phyloP scores from a whole-genome alignment of 495 filamentous ascomycete species.

The Talaromyces ruber region DNA sequence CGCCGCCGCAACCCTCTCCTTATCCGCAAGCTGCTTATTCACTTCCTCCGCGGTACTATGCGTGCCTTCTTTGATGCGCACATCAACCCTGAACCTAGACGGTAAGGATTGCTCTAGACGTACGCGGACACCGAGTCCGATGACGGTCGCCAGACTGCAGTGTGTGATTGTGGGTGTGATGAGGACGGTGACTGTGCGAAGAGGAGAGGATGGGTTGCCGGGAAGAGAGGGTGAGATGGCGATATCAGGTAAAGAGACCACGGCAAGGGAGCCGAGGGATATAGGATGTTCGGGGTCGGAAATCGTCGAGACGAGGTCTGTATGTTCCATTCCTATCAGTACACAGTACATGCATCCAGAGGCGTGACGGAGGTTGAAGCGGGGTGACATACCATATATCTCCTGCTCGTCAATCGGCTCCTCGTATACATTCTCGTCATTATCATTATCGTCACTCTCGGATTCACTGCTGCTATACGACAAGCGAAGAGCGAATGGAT shows the following conservation, averaged over 20 bases:
- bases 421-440: slow-evolving; percentile 48
- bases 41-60: slow-evolving; percentile 91
- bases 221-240: slow-evolving; percentile 59
- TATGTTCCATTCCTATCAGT: slow-evolving; percentile 8
- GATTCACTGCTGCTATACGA: slow-evolving; percentile 10
- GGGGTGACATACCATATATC: slow-evolving; percentile 67
- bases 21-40: slow-evolving; percentile 92
- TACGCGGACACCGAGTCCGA: slow-evolving; percentile 87
- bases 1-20: slow-evolving; percentile 91
- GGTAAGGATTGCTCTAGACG: slow-evolving; percentile 85
- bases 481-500: slow-evolving; percentile 38
- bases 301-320: slow-evolving; percentile 88
- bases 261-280: slow-evolving; percentile 82
- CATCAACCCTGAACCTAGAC: slow-evolving; percentile 86
- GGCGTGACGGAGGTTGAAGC: background rate
- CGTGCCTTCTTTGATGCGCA: slow-evolving; percentile 91
- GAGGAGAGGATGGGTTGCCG: slow-evolving; percentile 29
- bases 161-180: slow-evolving; percentile 98
- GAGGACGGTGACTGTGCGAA: slow-evolving; percentile 43
- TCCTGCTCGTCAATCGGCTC: slow-evolving; percentile 95
- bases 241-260: slow-evolving; percentile 91
- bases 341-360: background rate
- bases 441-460: slow-evolving; percentile 33
- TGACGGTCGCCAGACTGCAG: slow-evolving; percentile 92
- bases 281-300: slow-evolving; percentile 95